Base-by-base conservation (phyloP, 208 protist genomes). In the Wallacemonas collosoma region DNA sequence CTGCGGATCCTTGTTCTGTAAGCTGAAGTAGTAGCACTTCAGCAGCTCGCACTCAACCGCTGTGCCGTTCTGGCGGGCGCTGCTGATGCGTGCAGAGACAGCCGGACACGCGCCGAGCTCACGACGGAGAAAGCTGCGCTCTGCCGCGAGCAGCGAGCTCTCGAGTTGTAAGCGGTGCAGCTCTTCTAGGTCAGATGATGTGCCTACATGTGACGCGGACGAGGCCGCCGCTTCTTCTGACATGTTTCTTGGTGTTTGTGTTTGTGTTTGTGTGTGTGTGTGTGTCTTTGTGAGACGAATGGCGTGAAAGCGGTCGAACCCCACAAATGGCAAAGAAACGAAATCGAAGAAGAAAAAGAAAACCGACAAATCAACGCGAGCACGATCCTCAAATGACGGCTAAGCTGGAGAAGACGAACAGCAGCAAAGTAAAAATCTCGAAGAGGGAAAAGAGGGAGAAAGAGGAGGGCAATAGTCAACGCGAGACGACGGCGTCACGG, bases 41-140 rank as follows among this genome's bases (percentile, higher is more conserved):
- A 94, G 77, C 26, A 94, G 55, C 36, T 76, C 66, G 12, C 72
- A 35, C 60, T 91, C 84, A 9, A 77, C 79, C 6, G 81, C 70
- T 45, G 81, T 73, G 3, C 69, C 80, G 76, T 69, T 85, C 51
- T 79, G 75, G 54, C 85, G 77, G 12, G 85, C 78, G 1, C 72
- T 90, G 61, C 72, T 85, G 17, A 80, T 84, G n/a, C 86, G 80
- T 12, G 77, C 79, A 2, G 83, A 84, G 48, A 88, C 73, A 14
- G 55, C 70, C 17, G 81, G 72, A 3, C 69, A 80, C 0, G 77
- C 54, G 9, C 74, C 73, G 17, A 84, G 62, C 66, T 86, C 79
- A 5, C 73, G 72, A 36, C 53, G 65, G 15, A 93, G 68, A 40
- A 90, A 93, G 17, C 68, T 68, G 39, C 73, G 77, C 68, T 93